Base-by-base conservation (phyloP, 768 basidiomycete genomes). In the Gautieria morchelliformis region DNA sequence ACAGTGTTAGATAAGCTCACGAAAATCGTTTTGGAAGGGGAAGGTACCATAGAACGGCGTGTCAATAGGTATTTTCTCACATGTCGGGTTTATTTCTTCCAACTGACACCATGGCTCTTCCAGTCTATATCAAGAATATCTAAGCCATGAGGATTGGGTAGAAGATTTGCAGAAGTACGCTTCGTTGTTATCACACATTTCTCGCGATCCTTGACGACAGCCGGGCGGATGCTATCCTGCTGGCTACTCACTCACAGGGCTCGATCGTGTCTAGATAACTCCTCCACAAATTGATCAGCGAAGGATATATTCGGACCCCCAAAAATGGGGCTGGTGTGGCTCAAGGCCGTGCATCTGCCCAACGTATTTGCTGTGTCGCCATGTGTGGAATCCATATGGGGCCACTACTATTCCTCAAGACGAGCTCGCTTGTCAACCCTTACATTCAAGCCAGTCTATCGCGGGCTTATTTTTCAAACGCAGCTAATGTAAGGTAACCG, bases 181-280 rank as follows among this genome's bases (percentile, higher is more conserved):
- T 40, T 22, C 41, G 30, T 33, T 32, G 5, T 41, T 57, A 30
- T 32, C 15, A 24, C 17, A n/a, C 5, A 44, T 17, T 17, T 56
- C 42, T 48, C 33, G 35, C 33, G 51, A 5, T 22, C 27, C 9
- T 15, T 52, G 33, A 37, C 37, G 19, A 11, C 14, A 14, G 4
- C 12, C n/a, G 19, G 19, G 39, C 53, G 20, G 53, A 55, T 55
- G 53, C 53, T 15, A 55, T 99, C 61, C 83, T 99, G 65, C 77
- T 98, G 41, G 89, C 91, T 0, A 87, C 93, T 1, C 96, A 99
- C 68, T 94, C 92, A 0, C 95, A 98, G 71, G 95, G 95, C 12
- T 89, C 84, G 7, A 80, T 97, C 37, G 93, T 96, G n/a, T 85
- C 91, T 2, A 89, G 92, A 0, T 93, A 97, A 64, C 74, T 98